These are phyloP conservation scores for Yamadazyma olivae DNA, from an alignment of 805 yeast genomes.

Conservation along the genomic window DNA sequence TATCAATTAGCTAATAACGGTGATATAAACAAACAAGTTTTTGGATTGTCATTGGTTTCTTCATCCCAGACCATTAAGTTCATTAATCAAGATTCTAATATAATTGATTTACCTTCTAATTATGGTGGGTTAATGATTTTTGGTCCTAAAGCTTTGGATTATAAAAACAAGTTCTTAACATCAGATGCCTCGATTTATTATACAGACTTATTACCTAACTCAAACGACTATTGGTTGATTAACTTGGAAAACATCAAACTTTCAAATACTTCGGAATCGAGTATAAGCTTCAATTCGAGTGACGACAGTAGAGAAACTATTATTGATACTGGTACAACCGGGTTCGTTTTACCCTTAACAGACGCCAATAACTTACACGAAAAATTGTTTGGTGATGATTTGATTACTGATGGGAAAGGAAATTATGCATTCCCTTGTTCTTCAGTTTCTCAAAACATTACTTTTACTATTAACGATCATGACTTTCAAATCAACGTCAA, in stretches of 20 bases:
- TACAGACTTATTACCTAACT: slow-evolving; percentile 29
- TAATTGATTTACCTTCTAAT: slow-evolving; percentile 26
- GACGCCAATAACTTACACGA: slow-evolving; percentile 54
- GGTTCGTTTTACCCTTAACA: slow-evolving; percentile 49
- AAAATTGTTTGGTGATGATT: slow-evolving; percentile 41
- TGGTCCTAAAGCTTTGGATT: slow-evolving; percentile 18
- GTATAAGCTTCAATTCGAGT: slow-evolving; percentile 11
- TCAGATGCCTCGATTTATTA: slow-evolving; percentile 38
- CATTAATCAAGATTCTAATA: slow-evolving; percentile 17
- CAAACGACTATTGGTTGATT: slow-evolving; percentile 51
- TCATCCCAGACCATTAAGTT: slow-evolving; percentile 14
- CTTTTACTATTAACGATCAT: slow-evolving; percentile 40
- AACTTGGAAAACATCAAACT: slow-evolving; percentile 36
- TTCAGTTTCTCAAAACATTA: slow-evolving; percentile 34
- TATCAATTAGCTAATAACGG: slow-evolving; percentile 32
- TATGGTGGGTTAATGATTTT: slow-evolving; percentile 26
- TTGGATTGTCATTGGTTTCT: slow-evolving; percentile 27
- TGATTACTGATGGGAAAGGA: slow-evolving; percentile 53
- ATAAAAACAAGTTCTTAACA: slow-evolving; percentile 11
- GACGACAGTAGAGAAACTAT: slow-evolving; percentile 39
- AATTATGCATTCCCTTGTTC: slow-evolving; percentile 62
- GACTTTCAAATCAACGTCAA: slow-evolving; percentile 42
- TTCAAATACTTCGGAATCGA: slow-evolving; percentile 7
- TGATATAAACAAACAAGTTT: slow-evolving; percentile 33
- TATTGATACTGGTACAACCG: slow-evolving; percentile 67